Evolutionary conservation across 1,284 basidiomycete genomes (phyloP), one percentile per base, ranked within the genome.

Genomic region (Volvariella volvacea): DNA sequence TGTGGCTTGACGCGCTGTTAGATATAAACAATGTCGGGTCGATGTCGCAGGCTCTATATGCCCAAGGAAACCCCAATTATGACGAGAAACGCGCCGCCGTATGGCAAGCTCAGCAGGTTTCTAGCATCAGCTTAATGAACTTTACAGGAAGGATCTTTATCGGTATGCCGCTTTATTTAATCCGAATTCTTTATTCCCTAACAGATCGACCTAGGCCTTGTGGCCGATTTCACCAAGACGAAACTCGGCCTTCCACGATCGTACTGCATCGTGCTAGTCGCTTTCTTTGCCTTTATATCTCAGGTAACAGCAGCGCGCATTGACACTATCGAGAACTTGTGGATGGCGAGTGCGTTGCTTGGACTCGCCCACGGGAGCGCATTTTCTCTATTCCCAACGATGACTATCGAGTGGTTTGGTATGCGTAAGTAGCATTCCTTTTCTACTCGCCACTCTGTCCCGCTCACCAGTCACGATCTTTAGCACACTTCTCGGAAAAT

Each of bases 11-110:
- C 33, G 34, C 20, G 32, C 39, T 14, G 22, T 30, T 52, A 89
- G 86, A 88, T 56, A 96, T 96, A 67, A 95, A 95, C 65, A 97
- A 97, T 53, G 91, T 92, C 17, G 92, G 92, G n/a, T 85, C 87
- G 0, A 91, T 96, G 59, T 82, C 92, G 0, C 83, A 90, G 58
- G 89, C 89, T 0, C 71, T 97, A 10, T 90, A 83, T 49, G 78
- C 84, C 10, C 72, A 83, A 48, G 76, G 76, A 4, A 75, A 83
- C 39, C 62, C 74, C 1, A 55, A 70, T 2, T 89, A 85, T 53
- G 80, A 91, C 53, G 76, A 78, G 16, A 60, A 72, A 0, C 70
- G 74, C 49, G 81, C 91, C 0, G 73, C 82, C 1, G 76, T 78
- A 43, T 83, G 83, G 74, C 93, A 97, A 66, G 83, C 89, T 0